Conservation (phyloP, 345 rosid genomes). For the Pugionium cornutum region DNA sequence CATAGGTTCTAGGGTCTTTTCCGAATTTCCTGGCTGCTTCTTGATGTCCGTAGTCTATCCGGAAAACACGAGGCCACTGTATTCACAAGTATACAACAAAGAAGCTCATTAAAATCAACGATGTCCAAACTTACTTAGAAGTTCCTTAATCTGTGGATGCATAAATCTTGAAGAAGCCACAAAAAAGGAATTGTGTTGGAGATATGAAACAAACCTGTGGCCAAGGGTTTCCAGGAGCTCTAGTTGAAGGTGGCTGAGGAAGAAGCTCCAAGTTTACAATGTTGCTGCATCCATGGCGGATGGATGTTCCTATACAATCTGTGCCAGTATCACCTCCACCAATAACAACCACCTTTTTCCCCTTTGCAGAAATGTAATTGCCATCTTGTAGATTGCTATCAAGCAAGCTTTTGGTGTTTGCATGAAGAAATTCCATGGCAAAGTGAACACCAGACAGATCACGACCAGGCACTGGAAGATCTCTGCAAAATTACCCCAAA, state of each 20-base stretch:
- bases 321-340: constrained; percentile 99
- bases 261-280: constrained; percentile 88
- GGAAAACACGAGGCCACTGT: constrained; percentile 97
- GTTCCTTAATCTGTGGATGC: neutral
- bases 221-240: constrained; percentile 99
- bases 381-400: constrained; percentile 84
- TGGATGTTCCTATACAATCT: constrained; percentile 96
- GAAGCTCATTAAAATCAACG: constrained; percentile 3
- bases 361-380: constrained; percentile 84
- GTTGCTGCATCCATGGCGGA: constrained; percentile 86
- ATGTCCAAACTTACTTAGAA: neutral
- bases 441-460: constrained; percentile 88
- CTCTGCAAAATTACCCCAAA: constrained; percentile 57
- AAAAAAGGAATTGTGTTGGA: neutral
- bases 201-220: constrained; percentile 68
- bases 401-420: constrained; percentile 96
- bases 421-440: constrained; percentile 98
- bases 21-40: constrained; percentile 89
- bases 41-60: constrained; percentile 95
- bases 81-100: constrained; percentile 12
- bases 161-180: neutral
- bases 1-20: constrained; percentile 87
- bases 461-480: constrained; percentile 93
- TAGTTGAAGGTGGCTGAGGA: constrained; percentile 77
- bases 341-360: constrained; percentile 91